Percentiles rank a stretch among this genome's conserved stretches.
These are phyloP conservation scores for Peniophora sp. DNA, from an alignment of 1,284 basidiomycete genomes.

Conservation along the genomic window DNA sequence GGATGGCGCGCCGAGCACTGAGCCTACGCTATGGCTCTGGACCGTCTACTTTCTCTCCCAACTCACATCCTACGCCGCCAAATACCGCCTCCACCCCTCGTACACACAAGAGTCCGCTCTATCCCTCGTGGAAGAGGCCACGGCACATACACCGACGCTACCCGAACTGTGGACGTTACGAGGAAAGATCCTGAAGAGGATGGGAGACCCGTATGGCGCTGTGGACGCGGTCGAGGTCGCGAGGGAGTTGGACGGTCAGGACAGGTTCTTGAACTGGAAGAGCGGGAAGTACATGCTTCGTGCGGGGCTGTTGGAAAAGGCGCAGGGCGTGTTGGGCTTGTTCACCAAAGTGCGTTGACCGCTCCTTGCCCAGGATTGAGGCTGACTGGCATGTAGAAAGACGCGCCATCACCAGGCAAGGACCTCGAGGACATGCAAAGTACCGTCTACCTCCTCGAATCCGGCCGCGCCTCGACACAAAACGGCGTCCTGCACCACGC, in stretches of 20 bases:
- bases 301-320: conserved; percentile 73
- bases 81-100: conserved; percentile 22
- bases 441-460: conserved; percentile 80
- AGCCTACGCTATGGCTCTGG: conserved; percentile 82
- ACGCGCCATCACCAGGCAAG: conserved; percentile 64
- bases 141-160: conserved; percentile 86
- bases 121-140: conserved; percentile 55
- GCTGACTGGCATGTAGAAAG: conserved; percentile 50
- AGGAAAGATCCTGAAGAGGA: conserved; percentile 82
- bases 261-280: conserved; percentile 94
- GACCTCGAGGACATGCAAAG: conserved; percentile 98
- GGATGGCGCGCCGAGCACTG: conserved; percentile 21
- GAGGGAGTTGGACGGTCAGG: conserved; percentile 84
- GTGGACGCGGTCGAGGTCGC: conserved; percentile 79
- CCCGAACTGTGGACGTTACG: conserved; percentile 87
- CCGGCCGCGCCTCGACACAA: conserved; percentile 66
- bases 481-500: conserved; percentile 71
- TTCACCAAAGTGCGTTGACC: conserved; percentile 72
- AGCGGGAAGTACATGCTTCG: conserved; percentile 87
- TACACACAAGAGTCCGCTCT: conserved; percentile 36
- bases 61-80: conserved; percentile 67
- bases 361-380: background rate
- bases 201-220: conserved; percentile 76
- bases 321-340: conserved; percentile 64
- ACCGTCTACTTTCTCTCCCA: conserved; percentile 92